Evolutionary conservation across 371 early-diverging fungal species (phyloP).

Genomic region (Saksenaea vasiformis): DNA sequence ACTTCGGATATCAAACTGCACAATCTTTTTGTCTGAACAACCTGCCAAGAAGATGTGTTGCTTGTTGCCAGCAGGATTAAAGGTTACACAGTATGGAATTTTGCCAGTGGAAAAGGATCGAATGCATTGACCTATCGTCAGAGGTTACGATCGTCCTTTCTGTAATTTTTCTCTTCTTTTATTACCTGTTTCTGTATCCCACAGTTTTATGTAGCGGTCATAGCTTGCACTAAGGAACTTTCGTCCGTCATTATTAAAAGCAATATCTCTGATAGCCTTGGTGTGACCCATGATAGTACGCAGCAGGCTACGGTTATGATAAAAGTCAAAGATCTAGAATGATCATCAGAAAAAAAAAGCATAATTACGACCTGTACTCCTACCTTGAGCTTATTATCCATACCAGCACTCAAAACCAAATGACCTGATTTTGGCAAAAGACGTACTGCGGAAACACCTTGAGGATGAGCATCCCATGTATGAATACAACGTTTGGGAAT

Average conservation of each 20-base stretch:
- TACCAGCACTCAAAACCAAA: conserved; percentile 85
- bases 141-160: too few relatives aligned
- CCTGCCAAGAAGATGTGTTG: conserved; percentile 89
- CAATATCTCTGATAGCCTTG: conserved; percentile 90
- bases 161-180: too few relatives aligned
- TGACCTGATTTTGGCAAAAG: conserved; percentile 93
- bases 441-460: conserved; percentile 89
- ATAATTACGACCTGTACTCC: not conserved
- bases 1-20: conserved; percentile 81
- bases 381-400: conserved; percentile 93
- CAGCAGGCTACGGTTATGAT: conserved; percentile 81
- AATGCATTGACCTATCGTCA: conserved; percentile 71
- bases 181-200: conserved; percentile 95
- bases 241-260: conserved; percentile 87
- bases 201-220: conserved; percentile 90
- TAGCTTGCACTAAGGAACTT: conserved; percentile 88
- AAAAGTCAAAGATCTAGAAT: conserved; percentile 88
- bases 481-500: conserved; percentile 86
- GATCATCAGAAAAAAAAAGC: not conserved
- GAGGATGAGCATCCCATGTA: conserved; percentile 92
- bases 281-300: conserved; percentile 91
- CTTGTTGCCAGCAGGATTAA: conserved; percentile 88
- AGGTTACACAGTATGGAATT: conserved; percentile 87
- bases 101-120: conserved; percentile 76
- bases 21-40: conserved; percentile 90